Evolutionary conservation across 176 grass and related monocot species (phyloP).

Genomic region (Triticum turgidum): DNA sequence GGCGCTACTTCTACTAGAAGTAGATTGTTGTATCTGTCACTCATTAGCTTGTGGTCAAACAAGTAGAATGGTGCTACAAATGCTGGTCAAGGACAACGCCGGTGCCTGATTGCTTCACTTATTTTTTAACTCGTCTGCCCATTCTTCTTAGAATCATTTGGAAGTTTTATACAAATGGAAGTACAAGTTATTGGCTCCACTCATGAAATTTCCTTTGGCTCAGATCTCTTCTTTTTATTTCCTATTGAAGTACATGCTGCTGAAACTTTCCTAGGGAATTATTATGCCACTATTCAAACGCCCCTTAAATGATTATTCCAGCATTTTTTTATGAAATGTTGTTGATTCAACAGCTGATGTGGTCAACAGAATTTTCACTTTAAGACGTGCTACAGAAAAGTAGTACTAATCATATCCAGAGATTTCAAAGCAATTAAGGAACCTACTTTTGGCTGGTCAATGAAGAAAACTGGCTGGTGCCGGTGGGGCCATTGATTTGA

Average conservation of each 20-base stretch:
- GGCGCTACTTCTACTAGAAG: not conserved
- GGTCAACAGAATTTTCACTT: not conserved
- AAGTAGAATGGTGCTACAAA: not conserved
- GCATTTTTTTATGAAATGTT: not conserved
- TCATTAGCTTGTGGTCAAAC: conserved; percentile 6
- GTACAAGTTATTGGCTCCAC: not conserved
- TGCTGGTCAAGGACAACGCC: not conserved
- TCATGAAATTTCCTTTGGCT: not conserved
- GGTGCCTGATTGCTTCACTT: not conserved
- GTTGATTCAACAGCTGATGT: not conserved
- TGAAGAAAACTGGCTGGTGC: not conserved
- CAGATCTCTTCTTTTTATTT: not conserved
- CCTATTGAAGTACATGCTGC: not conserved
- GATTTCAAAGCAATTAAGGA: not conserved
- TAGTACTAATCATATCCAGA: not conserved
- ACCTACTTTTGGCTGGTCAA: not conserved
- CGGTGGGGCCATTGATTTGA: not conserved
- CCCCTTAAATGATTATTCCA: not conserved
- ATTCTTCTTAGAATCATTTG: not conserved
- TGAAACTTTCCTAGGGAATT: not conserved
- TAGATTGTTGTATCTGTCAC: not conserved
- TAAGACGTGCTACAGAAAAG: not conserved
- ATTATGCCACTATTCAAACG: not conserved
- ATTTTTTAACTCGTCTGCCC: not conserved
- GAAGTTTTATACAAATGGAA: not conserved